Percentiles rank a stretch among this genome's conserved stretches.
Evolutionary conservation across 768 basidiomycete species (phyloP).

Genomic region (Lanmaoa pseudosensibilis): DNA sequence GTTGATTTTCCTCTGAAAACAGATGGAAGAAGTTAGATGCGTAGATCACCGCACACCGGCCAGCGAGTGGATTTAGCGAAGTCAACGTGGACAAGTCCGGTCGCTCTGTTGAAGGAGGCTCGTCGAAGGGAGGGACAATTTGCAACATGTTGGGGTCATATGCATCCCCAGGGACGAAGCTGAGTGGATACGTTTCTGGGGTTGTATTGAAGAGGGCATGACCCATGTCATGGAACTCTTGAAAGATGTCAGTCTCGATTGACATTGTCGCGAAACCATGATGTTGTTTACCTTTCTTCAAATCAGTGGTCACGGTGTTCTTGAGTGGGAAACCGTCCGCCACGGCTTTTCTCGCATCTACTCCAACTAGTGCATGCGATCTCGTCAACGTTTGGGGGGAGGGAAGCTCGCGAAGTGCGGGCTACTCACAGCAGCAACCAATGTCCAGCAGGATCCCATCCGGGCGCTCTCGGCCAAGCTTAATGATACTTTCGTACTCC

Average conservation of each 20-base stretch:
- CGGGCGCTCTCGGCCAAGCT: conserved; percentile 36
- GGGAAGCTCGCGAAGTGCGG: not conserved
- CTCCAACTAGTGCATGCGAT: conserved; percentile 17
- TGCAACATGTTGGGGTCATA: conserved; percentile 47
- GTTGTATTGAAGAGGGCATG: conserved; percentile 62
- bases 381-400: not conserved
- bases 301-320: conserved; percentile 41
- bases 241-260: not conserved
- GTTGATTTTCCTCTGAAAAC: conserved; percentile 32
- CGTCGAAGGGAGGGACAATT: conserved; percentile 32
- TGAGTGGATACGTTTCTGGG: conserved; percentile 48
- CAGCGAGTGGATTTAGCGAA: conserved; percentile 48
- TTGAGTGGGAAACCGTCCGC: conserved; percentile 44
- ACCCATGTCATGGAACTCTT: conserved; percentile 59
- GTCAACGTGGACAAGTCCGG: conserved; percentile 37
- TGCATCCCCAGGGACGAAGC: conserved; percentile 55
- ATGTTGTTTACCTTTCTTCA: conserved; percentile 34
- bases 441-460: conserved; percentile 45
- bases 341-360: conserved; percentile 41
- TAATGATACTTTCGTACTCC: conserved; percentile 30
- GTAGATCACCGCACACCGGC: conserved; percentile 51
- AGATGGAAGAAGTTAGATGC: conserved; percentile 49
- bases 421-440: conserved; percentile 44
- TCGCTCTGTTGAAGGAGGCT: conserved; percentile 19
- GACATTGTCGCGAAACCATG: not conserved